Percentiles rank a stretch among this genome's conserved stretches.
Conservation (phyloP, 768 basidiomycete genomes). For the Suillus fuscotomentosus region DNA sequence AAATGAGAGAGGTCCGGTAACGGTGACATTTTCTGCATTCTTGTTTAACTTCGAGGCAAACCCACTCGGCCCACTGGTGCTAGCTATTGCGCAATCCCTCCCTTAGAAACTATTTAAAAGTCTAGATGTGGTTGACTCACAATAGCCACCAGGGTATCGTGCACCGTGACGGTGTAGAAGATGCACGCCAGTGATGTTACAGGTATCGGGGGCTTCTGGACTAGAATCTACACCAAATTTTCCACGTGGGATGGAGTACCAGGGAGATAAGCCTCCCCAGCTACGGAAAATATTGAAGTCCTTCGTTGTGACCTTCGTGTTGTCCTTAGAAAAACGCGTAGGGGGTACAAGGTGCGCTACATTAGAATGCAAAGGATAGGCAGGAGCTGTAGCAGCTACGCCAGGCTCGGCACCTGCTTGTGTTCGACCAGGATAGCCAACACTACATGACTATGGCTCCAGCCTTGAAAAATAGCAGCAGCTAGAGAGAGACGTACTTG, state of each 20-base stretch:
- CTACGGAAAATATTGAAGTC: constrained; percentile 64
- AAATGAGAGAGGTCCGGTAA: constrained; percentile 61
- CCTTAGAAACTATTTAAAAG: constrained; percentile 16
- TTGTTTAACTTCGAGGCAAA: constrained; percentile 51
- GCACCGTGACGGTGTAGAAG: constrained; percentile 79
- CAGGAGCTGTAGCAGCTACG: constrained; percentile 60
- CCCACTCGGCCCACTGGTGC: constrained; percentile 41
- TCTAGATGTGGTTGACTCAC: constrained; percentile 20
- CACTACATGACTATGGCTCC: constrained; percentile 16
- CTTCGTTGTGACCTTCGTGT: constrained; percentile 25
- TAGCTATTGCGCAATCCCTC: constrained; percentile 10
- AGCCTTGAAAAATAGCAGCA: not conserved
- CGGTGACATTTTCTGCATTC: constrained; percentile 51
- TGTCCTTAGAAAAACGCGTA: constrained; percentile 15
- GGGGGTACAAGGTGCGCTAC: constrained; percentile 51
- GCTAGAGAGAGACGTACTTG: constrained; percentile 16
- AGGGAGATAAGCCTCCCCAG: constrained; percentile 80
- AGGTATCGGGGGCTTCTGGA: constrained; percentile 66
- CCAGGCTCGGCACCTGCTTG: constrained; percentile 19
- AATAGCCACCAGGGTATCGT: constrained; percentile 40
- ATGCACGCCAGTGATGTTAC: constrained; percentile 69
- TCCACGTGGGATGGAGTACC: constrained; percentile 65
- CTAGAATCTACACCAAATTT: constrained; percentile 69
- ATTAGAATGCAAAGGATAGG: constrained; percentile 69
- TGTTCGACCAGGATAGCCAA: constrained; percentile 31